Evolutionary conservation across 1,284 basidiomycete species (phyloP).

Genomic region (Leccinum variabile): DNA sequence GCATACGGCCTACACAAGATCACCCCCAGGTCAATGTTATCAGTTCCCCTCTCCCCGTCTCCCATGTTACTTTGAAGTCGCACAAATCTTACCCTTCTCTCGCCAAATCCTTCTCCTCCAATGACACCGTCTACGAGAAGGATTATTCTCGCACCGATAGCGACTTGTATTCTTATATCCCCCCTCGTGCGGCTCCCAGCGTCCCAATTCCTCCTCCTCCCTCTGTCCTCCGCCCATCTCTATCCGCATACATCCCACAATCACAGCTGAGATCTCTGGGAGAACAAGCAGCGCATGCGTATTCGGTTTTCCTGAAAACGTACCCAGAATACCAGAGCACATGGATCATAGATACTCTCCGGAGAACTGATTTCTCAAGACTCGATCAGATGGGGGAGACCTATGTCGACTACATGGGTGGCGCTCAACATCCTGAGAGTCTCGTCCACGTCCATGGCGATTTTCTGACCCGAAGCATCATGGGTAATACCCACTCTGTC

Average conservation of each 20-base stretch:
- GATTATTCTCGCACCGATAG: slow-evolving; percentile 18
- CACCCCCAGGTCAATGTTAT: slow-evolving; percentile 20
- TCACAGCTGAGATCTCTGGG: slow-evolving; percentile 22
- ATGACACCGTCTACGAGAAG: slow-evolving; percentile 38
- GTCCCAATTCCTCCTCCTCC: neutral
- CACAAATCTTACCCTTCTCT: slow-evolving; percentile 39
- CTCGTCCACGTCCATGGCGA: slow-evolving; percentile 66
- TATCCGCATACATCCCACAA: slow-evolving; percentile 33
- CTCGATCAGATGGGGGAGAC: slow-evolving; percentile 63
- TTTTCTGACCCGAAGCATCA: slow-evolving; percentile 62
- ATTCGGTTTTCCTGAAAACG: slow-evolving; percentile 42
- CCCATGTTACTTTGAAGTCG: slow-evolving; percentile 40
- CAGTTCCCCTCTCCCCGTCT: slow-evolving; percentile 32
- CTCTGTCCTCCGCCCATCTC: slow-evolving; percentile 13
- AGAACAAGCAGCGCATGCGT: slow-evolving; percentile 36
- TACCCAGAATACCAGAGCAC: slow-evolving; percentile 56
- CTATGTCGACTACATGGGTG: slow-evolving; percentile 85
- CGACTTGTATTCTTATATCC: slow-evolving; percentile 9
- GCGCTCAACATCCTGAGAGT: slow-evolving; percentile 71
- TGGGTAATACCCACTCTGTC: slow-evolving; percentile 82
- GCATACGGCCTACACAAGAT: slow-evolving; percentile 20
- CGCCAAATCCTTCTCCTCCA: slow-evolving; percentile 33
- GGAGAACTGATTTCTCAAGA: slow-evolving; percentile 66
- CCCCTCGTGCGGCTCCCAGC: neutral
- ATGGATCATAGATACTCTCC: slow-evolving; percentile 69